A percentile compares a stretch with the other conserved stretches of the same genome.
Evolutionary conservation across 495 filamentous ascomycete genomes (phyloP).

Genomic region (Tuber microsphaerosporum): DNA sequence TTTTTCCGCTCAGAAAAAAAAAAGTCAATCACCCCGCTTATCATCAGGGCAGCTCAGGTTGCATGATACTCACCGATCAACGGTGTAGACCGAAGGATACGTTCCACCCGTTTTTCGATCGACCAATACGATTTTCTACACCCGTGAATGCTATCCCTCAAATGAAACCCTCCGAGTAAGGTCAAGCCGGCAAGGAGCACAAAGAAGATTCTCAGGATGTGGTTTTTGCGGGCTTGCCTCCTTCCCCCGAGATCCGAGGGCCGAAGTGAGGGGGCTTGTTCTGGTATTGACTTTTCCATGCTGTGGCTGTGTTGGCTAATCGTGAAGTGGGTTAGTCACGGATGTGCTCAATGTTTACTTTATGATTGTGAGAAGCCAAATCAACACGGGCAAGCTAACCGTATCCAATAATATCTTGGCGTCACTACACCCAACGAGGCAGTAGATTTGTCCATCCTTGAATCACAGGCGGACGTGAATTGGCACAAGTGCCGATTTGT

Average conservation of each 20-base stretch:
- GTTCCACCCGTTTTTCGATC: constrained; percentile 60
- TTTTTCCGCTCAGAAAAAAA: constrained; percentile 43
- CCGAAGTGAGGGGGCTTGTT: not conserved
- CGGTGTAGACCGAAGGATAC: constrained; percentile 64
- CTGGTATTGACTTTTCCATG: not conserved
- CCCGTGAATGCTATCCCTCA: not conserved
- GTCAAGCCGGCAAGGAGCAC: not conserved
- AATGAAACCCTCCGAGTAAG: not conserved
- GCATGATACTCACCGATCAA: constrained; percentile 59
- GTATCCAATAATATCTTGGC: too few relatives aligned
- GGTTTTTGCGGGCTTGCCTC: not conserved
- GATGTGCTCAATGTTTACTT: too few relatives aligned
- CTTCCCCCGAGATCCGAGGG: not conserved
- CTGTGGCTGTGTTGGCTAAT: not conserved
- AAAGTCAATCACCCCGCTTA: constrained; percentile 6
- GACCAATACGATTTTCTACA: not conserved
- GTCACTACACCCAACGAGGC: too few relatives aligned
- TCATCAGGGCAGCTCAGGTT: constrained; percentile 5
- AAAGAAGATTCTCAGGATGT: not conserved
- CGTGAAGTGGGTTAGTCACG: not conserved
- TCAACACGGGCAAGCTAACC: too few relatives aligned
- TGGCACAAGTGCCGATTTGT: too few relatives aligned
- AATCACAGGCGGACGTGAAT: too few relatives aligned
- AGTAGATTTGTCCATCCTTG: too few relatives aligned
- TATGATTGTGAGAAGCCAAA: too few relatives aligned